phyloP scores from a whole-genome alignment of 1,284 basidiomycete species.

The Rhodotorula sp. region DNA sequence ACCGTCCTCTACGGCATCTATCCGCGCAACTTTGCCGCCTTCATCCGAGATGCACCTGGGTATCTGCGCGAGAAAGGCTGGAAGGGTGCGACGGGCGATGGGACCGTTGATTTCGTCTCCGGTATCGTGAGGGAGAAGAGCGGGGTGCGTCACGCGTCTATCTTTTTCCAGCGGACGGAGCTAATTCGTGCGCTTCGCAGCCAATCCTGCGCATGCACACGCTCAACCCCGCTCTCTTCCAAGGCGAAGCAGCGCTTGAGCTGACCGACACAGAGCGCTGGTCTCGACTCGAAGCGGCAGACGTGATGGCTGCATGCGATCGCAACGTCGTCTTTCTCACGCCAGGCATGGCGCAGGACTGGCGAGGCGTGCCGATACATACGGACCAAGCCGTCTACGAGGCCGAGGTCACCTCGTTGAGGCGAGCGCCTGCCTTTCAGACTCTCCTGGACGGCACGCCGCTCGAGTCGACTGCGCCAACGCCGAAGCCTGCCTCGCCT shows the following conservation, averaged over 20 bases:
- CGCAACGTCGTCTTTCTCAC: slow-evolving; percentile 23
- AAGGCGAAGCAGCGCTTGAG: slow-evolving; percentile 63
- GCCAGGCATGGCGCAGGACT: slow-evolving; percentile 56
- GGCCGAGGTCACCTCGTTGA: background rate
- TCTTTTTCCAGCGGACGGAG: background rate
- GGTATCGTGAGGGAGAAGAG: slow-evolving; percentile 61
- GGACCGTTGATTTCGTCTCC: slow-evolving; percentile 67
- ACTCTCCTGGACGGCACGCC: background rate
- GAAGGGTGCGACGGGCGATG: slow-evolving; percentile 60
- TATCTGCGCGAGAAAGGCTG: slow-evolving; percentile 60
- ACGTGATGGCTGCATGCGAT: slow-evolving; percentile 65
- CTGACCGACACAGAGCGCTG: slow-evolving; percentile 64
- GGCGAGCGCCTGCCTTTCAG: background rate
- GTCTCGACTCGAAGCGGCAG: slow-evolving; percentile 62
- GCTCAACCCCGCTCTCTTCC: slow-evolving; percentile 69
- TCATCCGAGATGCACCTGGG: slow-evolving; percentile 63
- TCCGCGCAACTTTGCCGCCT: slow-evolving; percentile 74
- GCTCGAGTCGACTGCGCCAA: slow-evolving; percentile 11
- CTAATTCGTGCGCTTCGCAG: slow-evolving; percentile 49
- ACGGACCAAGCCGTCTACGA: background rate
- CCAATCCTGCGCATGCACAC: slow-evolving; percentile 66
- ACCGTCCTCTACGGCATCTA: slow-evolving; percentile 81
- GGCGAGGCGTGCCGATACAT: slow-evolving; percentile 47
- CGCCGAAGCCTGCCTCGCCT: slow-evolving; percentile 8
- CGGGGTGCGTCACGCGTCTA: slow-evolving; percentile 55